Evolutionary conservation across 768 basidiomycete species (phyloP).

Genomic region (Agrocybe praecox): DNA sequence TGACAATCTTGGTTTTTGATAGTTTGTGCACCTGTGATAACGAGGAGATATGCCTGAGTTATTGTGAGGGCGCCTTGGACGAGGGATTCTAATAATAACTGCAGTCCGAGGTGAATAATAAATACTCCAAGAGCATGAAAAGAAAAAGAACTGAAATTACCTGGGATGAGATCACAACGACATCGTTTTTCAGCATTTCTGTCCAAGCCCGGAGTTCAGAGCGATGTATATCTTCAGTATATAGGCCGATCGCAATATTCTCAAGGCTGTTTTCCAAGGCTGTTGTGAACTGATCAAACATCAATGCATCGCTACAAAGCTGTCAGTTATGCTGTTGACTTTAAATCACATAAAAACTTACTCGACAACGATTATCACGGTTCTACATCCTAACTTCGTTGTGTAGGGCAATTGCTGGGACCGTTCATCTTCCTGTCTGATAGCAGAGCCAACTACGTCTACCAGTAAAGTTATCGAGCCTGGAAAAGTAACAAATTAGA

Average conservation of each 20-base stretch:
- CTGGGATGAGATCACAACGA: conserved; percentile 41
- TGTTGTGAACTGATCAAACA: conserved; percentile 19
- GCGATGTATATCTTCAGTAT: conserved; percentile 21
- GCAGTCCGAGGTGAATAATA: background rate
- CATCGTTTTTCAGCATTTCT: conserved; percentile 22
- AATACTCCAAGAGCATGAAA: conserved; percentile 1
- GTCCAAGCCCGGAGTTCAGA: conserved; percentile 20
- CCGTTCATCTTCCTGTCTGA: conserved; percentile 24
- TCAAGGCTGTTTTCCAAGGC: conserved; percentile 22
- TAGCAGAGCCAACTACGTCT: conserved; percentile 28
- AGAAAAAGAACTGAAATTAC: conserved; percentile 28
- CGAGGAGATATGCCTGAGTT: conserved; percentile 44
- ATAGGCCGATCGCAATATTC: conserved; percentile 25
- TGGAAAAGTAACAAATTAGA: conserved; percentile 10
- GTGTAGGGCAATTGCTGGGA: conserved; percentile 14
- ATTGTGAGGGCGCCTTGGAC: conserved; percentile 38
- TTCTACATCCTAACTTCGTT: conserved; percentile 20
- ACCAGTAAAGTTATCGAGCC: conserved; percentile 28
- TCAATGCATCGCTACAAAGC: conserved; percentile 20
- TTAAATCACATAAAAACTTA: conserved; percentile 13
- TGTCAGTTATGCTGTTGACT: background rate
- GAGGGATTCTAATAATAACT: conserved; percentile 46
- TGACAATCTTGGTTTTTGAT: conserved; percentile 39
- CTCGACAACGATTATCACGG: conserved; percentile 35
- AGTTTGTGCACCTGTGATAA: conserved; percentile 44